Conservation (phyloP, 352 stramenopile genomes). For the Globisporangium takayamanum region DNA sequence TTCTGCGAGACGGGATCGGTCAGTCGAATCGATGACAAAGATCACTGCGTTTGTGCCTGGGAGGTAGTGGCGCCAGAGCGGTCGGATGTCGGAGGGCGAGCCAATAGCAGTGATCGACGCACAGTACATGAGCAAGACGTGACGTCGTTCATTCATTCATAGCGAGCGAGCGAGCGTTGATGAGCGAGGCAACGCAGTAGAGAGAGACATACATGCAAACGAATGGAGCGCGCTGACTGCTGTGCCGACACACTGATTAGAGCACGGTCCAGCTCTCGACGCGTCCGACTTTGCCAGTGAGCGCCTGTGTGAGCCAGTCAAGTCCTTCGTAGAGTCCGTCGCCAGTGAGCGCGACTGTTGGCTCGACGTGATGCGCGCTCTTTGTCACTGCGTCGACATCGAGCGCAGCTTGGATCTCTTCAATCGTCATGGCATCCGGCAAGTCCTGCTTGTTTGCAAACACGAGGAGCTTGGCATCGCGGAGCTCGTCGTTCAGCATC, state of each 20-base stretch:
- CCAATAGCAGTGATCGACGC: too few species aligned
- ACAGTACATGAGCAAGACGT: too few species aligned
- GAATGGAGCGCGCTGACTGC: too few species aligned
- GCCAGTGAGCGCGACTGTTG: constrained; percentile 20
- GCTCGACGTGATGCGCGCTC: constrained; percentile 30
- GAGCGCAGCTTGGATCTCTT: constrained; percentile 28
- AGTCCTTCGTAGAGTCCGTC: constrained; percentile 43
- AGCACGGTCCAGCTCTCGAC: not conserved
- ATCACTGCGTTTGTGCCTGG: too few species aligned
- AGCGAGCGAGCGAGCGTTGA: too few species aligned
- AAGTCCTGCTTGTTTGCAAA: constrained; percentile 53
- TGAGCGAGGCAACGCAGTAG: too few species aligned
- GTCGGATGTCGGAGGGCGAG: too few species aligned
- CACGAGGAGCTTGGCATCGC: constrained; percentile 34
- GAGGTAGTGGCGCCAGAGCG: too few species aligned
- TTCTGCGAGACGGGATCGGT: too few species aligned
- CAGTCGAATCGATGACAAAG: too few species aligned
- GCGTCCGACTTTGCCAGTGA: constrained; percentile 16
- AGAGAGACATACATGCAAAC: too few species aligned
- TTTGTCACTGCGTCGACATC: constrained; percentile 29
- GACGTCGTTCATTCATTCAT: too few species aligned
- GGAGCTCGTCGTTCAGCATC: constrained; percentile 37
- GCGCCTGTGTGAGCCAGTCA: constrained; percentile 35
- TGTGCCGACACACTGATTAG: not conserved
- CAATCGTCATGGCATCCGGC: constrained; percentile 17